A percentile compares a stretch with the other conserved stretches of the same genome.
Conservation (phyloP, 2,329 filamentous ascomycete species). For the Talaromyces atroroseus region DNA sequence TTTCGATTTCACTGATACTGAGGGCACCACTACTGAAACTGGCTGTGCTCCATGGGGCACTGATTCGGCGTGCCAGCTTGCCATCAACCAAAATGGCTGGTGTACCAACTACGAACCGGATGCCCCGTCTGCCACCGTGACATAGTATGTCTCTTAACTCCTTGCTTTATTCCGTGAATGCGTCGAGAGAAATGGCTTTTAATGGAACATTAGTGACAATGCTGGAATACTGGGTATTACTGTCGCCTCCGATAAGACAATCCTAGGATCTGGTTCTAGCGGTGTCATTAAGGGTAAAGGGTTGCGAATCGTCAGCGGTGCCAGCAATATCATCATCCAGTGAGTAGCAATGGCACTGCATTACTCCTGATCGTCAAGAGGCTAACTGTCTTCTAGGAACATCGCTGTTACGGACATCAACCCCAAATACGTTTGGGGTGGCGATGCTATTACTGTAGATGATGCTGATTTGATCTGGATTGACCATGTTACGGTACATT, state of each 20-base stretch:
- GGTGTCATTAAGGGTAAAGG: conserved; percentile 57
- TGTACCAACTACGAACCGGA: conserved; percentile 56
- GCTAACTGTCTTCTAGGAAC: conserved; percentile 30
- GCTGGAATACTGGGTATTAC: conserved; percentile 48
- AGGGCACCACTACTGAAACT: conserved; percentile 46
- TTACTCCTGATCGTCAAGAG: background rate
- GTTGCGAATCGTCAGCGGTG: conserved; percentile 43
- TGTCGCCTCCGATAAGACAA: conserved; percentile 53
- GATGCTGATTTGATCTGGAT: conserved; percentile 43
- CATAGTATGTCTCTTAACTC: conserved; percentile 30
- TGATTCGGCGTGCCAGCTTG: conserved; percentile 49
- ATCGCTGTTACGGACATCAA: conserved; percentile 53
- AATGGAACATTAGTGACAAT: conserved; percentile 36
- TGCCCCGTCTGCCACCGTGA: conserved; percentile 43
- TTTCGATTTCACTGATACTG: conserved; percentile 52
- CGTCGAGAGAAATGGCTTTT: background rate
- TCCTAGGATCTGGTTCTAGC: conserved; percentile 49
- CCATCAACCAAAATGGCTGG: conserved; percentile 57
- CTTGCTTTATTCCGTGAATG: background rate
- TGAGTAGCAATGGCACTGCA: too few species aligned
- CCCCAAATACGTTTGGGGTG: conserved; percentile 56
- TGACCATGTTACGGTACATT: conserved; percentile 44
- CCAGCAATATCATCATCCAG: conserved; percentile 56
- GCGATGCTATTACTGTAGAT: conserved; percentile 53
- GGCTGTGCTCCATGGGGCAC: conserved; percentile 58